Percentiles rank a stretch among this genome's conserved stretches.
These are phyloP conservation scores for Botryotinia narcissicola DNA, from an alignment of 2,329 filamentous ascomycete species.

Conservation along the genomic window DNA sequence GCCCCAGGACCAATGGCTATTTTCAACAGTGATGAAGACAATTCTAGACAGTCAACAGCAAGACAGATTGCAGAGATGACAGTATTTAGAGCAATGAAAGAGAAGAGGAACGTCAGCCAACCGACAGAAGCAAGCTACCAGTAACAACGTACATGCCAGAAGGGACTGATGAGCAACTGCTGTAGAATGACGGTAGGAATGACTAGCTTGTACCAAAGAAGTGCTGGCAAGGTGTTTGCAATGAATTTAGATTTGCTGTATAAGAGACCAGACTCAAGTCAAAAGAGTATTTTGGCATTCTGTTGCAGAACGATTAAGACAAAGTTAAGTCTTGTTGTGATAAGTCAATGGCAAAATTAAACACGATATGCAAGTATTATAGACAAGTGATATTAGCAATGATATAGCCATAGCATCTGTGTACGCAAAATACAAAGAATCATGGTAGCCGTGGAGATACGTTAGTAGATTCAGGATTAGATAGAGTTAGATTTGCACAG, in stretches of 20 bases:
- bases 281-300: neutral
- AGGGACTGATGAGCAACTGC: neutral
- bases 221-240: neutral
- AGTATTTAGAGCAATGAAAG: neutral
- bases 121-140: rapidly evolving
- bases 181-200: neutral
- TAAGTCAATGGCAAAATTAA: neutral
- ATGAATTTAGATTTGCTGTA: no score
- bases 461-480: neutral
- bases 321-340: no score
- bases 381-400: neutral
- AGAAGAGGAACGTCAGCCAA: neutral
- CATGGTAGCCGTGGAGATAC: no score
- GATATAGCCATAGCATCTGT: neutral
- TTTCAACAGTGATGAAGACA: neutral
- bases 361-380: neutral
- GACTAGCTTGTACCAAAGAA: neutral
- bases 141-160: neutral
- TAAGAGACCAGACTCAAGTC: neutral
- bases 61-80: neutral
- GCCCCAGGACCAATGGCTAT: neutral
- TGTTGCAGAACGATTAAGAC: neutral
- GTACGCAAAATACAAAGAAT: neutral
- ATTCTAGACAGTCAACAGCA: neutral
- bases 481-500: no score